Base-by-base conservation (phyloP, 805 yeast species). In the Lipomyces chichibuensis region DNA sequence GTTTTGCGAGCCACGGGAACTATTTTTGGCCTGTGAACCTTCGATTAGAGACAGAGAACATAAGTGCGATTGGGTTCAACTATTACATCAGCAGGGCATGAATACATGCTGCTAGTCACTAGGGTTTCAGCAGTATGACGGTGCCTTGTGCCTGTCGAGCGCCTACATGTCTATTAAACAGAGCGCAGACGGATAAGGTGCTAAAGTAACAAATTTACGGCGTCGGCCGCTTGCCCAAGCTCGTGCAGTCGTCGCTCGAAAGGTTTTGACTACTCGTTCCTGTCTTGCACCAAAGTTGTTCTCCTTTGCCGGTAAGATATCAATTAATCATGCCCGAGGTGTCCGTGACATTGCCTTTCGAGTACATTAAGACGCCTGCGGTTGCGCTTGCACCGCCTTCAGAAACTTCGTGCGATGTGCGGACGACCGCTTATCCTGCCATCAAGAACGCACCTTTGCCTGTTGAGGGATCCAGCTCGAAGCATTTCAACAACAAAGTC, bases 401-500 rank as follows among this genome's bases (percentile, higher is more conserved):
- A 7, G 72, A 79, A 32, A 73, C 74, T 52, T 83, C 79, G 64
- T 82, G 80, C 69, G 90, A 91, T 53, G 83, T 83, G 62, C 76
- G 80, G 71, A 84, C 86, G 72, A 83, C 86, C 32, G 80, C 75
- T 66, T 85, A 76, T 60, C 96, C 96, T 33, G 82, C 93, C 7
- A 91, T 92, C 76, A 86, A 88, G 75, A 92, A 92, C 76, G 96
- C 94, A 1, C 92, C 92, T 11, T 81, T 91, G 69, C 93, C 96
- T 33, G 97, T 96, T 4, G 97, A 92, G 76, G 97, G 97, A 54
- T 91, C 97, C 5, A 92, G 96, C 32, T 83, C 92, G 39, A 87
- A 85, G 76, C 85, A 87, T 74, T 92, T 92, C 80, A 84, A 85
- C 78, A 92, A 92, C 79, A 74, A 74, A 71, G 75, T 85, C 13